Base-by-base conservation (phyloP, 2,329 filamentous ascomycete genomes). In the Penicillium sp. region DNA sequence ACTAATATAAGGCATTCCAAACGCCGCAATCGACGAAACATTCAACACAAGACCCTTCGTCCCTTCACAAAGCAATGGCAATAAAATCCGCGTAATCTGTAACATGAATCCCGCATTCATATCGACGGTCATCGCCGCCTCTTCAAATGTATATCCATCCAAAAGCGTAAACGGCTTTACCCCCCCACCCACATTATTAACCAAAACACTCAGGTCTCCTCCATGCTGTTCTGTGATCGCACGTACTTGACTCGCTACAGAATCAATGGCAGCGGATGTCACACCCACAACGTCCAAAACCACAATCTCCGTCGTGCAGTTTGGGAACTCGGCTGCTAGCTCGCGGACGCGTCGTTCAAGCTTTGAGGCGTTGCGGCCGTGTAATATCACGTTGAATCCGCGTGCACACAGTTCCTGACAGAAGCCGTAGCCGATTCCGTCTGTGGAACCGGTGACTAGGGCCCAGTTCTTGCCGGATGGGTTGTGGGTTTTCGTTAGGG, bases 351-450 rank as follows among this genome's bases (percentile, higher is more conserved):
- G 69, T 1, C 53, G 53, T 2, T 74, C 63, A 3, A 86, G 73
- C 60, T 84, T 85, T 3, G 69, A 57, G 2, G 61, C 58, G 55
- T 82, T 82, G 33, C 82, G 79, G n/a, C 83, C 82, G 57, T 86
- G 83, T 8, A 86, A 64, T 15, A 85, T 72, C 31, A 86, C 74
- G 61, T 83, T 81, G 75, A 85, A 85, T 45, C 81, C 81, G 14
- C 69, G 70, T 0, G 60, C 55, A 18, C 79, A 79, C n/a, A 86
- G 78, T 61, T 82, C 79, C 52, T 78, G 67, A 3, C 77, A 76
- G 55, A 85, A 78, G 0, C 71, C 78, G 26, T 72, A 71, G 11
- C 84, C 83, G 37, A 85, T 84, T 20, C 83, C 84, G 44, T 82
- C 81, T 14, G 75, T 81, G 18, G 80, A 75, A 29, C 83, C 82